Evolutionary conservation across 2,329 filamentous ascomycete genomes (phyloP).

Genomic region (Trichoderma sp.): DNA sequence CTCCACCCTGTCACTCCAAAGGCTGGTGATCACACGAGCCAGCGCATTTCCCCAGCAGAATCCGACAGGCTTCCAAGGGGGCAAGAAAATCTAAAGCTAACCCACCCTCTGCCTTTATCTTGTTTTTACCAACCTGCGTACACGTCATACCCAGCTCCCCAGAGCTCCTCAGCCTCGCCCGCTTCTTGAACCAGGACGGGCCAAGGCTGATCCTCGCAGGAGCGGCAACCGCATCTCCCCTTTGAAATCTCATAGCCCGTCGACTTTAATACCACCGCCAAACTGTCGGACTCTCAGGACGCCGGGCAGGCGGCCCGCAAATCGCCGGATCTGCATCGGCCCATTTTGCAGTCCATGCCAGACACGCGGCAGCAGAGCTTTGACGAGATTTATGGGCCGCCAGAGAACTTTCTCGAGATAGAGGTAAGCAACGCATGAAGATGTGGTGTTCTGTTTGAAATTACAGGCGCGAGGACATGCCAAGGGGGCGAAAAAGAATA

Average conservation of each 20-base stretch:
- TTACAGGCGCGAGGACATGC: not conserved
- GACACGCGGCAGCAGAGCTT: slow-evolving; percentile 88
- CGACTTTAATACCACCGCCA: slow-evolving; percentile 36
- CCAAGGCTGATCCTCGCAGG: not conserved
- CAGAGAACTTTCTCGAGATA: slow-evolving; percentile 98
- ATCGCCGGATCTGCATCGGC: slow-evolving; percentile 46
- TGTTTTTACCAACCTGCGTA: not conserved
- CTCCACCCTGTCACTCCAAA: slow-evolving; percentile 18
- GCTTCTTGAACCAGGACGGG: not conserved
- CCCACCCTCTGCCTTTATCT: not conserved
- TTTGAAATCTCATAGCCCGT: not conserved
- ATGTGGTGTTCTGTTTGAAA: not conserved
- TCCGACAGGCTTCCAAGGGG: not conserved
- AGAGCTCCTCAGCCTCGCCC: not conserved
- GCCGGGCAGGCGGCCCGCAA: slow-evolving; percentile 38
- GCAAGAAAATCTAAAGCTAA: not conserved
- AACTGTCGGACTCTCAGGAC: slow-evolving; percentile 47
- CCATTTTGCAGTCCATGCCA: slow-evolving; percentile 66
- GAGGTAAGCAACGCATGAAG: slow-evolving; percentile 61
- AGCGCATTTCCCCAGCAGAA: slow-evolving; percentile 12
- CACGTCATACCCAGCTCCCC: not conserved
- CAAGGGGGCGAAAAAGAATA: not conserved
- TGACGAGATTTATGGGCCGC: slow-evolving; percentile 97
- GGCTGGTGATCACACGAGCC: slow-evolving; percentile 22
- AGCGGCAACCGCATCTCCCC: not conserved